Conservation (phyloP, 179 eudicot species). For the Spergularia azorica region DNA sequence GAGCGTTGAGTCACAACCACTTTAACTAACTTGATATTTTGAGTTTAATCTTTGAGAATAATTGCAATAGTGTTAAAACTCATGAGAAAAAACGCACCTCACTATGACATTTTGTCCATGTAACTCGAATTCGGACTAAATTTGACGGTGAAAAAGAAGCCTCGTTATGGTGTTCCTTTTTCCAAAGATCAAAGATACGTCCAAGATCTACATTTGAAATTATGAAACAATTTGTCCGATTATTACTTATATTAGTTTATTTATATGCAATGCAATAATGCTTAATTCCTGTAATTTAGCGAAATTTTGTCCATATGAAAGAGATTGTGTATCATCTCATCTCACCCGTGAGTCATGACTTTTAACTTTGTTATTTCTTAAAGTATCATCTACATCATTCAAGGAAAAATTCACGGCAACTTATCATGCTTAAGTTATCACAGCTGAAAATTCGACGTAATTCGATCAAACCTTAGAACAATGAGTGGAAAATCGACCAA, state of each 20-base stretch:
- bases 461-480: neutral
- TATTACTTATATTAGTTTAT: neutral
- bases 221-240: neutral
- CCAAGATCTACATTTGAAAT: slow-evolving; percentile 14
- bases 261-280: neutral
- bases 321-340: slow-evolving; percentile 14
- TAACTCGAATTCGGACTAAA: too few relatives aligned
- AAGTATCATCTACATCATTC: slow-evolving; percentile 13
- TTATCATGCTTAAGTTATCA: neutral
- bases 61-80: too few relatives aligned
- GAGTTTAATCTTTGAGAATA: too few relatives aligned
- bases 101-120: too few relatives aligned
- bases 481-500: too few relatives aligned
- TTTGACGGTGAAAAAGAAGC: too few relatives aligned
- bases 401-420: slow-evolving; percentile 4
- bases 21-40: too few relatives aligned
- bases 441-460: neutral
- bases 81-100: too few relatives aligned
- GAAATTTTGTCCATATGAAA: slow-evolving; percentile 16
- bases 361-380: neutral
- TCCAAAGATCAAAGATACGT: slow-evolving; percentile 16
- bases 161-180: neutral
- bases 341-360: slow-evolving; percentile 24
- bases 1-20: too few relatives aligned
- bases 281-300: slow-evolving; percentile 19